These are phyloP conservation scores for Hibiscus trionum DNA, from an alignment of 345 rosid species.

Conservation along the genomic window DNA sequence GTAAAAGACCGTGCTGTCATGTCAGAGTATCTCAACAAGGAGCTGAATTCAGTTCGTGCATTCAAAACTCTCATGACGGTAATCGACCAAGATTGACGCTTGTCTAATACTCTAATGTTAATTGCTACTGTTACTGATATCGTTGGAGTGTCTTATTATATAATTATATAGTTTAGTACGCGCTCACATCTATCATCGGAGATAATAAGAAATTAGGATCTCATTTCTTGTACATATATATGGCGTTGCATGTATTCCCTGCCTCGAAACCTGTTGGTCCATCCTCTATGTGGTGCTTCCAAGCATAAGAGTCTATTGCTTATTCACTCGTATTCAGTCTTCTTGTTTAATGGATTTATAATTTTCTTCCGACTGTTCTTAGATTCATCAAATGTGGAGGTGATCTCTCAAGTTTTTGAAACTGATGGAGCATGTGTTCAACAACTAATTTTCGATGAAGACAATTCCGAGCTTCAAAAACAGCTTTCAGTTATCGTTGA, in stretches of 20 bases:
- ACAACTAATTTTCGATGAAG: constrained; percentile 4
- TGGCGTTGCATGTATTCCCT: too few species aligned
- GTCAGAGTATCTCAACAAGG: constrained; percentile 24
- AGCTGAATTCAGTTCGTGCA: constrained; percentile 24
- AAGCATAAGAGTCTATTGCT: too few species aligned
- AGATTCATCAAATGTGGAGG: constrained; percentile 1
- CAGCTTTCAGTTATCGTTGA: constrained; percentile 3
- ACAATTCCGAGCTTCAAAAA: constrained; percentile 3
- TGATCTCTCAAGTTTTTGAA: constrained; percentile 6
- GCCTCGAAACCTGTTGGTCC: background rate
- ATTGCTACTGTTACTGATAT: background rate
- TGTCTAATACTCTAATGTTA: constrained; percentile 9
- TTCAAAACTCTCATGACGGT: constrained; percentile 33
- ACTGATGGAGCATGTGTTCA: background rate
- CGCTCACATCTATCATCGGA: background rate
- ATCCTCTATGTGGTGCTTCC: too few species aligned
- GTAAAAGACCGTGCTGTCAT: constrained; percentile 37
- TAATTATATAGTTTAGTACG: background rate
- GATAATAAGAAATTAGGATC: background rate
- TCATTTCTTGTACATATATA: background rate
- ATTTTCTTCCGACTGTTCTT: constrained; percentile 4
- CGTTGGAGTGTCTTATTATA: background rate
- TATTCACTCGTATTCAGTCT: too few species aligned
- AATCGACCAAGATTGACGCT: constrained; percentile 7
- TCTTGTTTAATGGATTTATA: too few species aligned